Base-by-base conservation (phyloP, 2,329 filamentous ascomycete genomes). In the Fusarium circinatum region DNA sequence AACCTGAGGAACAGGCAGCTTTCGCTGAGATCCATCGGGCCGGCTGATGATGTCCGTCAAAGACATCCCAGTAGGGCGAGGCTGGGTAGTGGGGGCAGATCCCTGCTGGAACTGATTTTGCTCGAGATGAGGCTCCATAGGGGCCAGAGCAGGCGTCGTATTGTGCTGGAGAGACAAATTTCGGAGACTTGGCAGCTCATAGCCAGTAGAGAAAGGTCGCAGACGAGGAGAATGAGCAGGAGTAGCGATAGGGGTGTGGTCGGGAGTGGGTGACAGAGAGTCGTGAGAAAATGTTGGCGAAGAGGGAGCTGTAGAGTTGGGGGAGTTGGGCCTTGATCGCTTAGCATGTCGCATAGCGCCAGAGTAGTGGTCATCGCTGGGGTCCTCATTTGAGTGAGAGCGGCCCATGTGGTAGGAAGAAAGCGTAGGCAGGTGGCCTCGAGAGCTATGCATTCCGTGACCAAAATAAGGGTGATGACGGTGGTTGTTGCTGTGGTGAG, bases 211-310 rank as follows among this genome's bases (percentile, higher is more conserved):
- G 79, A 93, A 92, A 7, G 96, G 94, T 69, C 95, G 90, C 76
- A 99, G 88, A 48, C 96, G 94, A 58, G 96, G 96, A 24, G 95
- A 98, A 83, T 98, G 96, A 48, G 95, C 96, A 9, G 96, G 96
- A 10, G 96, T 99, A 34, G 95, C 96, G 63, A 98, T 91, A n/a
- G 96, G 96, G n/a, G 96, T 98, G 86, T 98, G 95, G 80, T 98
- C 96, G 17, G 96, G 96, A 4, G 96, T 99, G 9, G 96, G 96
- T 15, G 96, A 98, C 52, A 96, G 89, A 17, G 96, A 98, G 83
- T 98, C 95, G 84, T 98, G 95, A 5, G 96, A 98, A 82, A 98
- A 98, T 8, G 95, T 98, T 32, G 96, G 96, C 38, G 96, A 98
- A 32, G 96, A 97, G 26, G 96, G 96, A 54, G 96, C 96, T 5